Evolutionary conservation across 176 grass and related monocot genomes (phyloP).

Genomic region (Themeda triandra): DNA sequence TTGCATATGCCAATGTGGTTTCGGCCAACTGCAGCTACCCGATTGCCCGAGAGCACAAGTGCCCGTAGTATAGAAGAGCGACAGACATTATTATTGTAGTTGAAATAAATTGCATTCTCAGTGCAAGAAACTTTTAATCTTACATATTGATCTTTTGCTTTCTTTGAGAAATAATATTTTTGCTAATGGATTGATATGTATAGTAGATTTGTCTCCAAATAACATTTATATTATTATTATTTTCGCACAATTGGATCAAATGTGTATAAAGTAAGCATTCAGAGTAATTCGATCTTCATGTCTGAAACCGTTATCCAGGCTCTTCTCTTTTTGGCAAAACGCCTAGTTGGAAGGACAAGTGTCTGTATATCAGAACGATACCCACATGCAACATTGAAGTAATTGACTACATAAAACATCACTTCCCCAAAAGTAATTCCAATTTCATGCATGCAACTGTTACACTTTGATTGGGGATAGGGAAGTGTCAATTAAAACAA

Average conservation of each 20-base stretch:
- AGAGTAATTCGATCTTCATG: neutral
- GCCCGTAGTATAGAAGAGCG: neutral
- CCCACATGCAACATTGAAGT: neutral
- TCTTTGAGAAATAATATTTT: neutral
- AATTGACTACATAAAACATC: too few species aligned
- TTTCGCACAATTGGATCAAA: neutral
- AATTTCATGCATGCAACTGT: neutral
- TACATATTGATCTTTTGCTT: too few species aligned
- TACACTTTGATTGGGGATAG: neutral
- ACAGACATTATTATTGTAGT: too few species aligned
- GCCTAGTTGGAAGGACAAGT: neutral
- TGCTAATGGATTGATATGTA: neutral
- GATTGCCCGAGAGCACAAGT: neutral
- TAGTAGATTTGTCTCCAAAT: neutral
- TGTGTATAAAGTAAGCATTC: neutral
- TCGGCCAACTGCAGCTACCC: neutral
- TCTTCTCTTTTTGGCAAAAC: neutral
- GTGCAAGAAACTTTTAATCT: neutral
- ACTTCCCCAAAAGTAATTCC: neutral
- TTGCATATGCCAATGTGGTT: neutral
- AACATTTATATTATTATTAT: neutral
- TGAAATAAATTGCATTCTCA: neutral
- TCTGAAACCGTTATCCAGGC: neutral
- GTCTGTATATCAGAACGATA: neutral
- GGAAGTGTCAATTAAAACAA: neutral